Evolutionary conservation across 805 yeast species (phyloP), one percentile per base, ranked within the genome.

Genomic region (Ogataea corticis): DNA sequence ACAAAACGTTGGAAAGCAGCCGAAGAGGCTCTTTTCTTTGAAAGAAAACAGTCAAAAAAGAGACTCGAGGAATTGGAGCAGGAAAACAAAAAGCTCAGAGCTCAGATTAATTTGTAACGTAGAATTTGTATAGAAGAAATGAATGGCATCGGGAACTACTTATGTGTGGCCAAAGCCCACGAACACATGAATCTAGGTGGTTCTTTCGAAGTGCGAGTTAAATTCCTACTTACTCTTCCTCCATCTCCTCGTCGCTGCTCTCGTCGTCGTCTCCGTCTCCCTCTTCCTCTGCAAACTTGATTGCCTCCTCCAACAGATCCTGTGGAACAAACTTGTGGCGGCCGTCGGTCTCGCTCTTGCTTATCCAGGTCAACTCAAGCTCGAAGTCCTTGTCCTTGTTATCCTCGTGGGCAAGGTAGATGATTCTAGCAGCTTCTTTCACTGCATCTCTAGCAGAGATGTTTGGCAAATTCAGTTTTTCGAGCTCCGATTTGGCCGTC

Each of bases 371-470:
- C 59, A 94, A 76, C 63, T 94, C 99, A 53, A 94, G 76, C 69
- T 94, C 99, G 63, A 90, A 94, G 49, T 91, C 98, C 68, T 92
- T 94, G 65, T 94, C 99, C 68, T 92, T 94, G 68, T 90, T 89
- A 62, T 94, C 99, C 70, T 94, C 99, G 62, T 95, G 99, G 1
- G 98, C 97, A 52, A 85, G 73, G 61, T 89, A 86, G 59, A 94
- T 86, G 63, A 94, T 90, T 66, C 85, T 85, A 4, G 98, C 98
- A 27, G 97, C 98, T 62, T 87, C 86, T 58, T 87, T 90, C 31
- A 94, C 85, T 4, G 96, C 99, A 16, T 91, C 96, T 55, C 69
- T 78, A 3, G 83, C 87, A 7, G 83, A 71, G 54, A 95, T 70
- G 52, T 76, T 79, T 43, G 82, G 83, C 50, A 82, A 72, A 54